phyloP scores from a whole-genome alignment of 2,329 filamentous ascomycete species.

The Pseudophaeomoniella oleicola region DNA sequence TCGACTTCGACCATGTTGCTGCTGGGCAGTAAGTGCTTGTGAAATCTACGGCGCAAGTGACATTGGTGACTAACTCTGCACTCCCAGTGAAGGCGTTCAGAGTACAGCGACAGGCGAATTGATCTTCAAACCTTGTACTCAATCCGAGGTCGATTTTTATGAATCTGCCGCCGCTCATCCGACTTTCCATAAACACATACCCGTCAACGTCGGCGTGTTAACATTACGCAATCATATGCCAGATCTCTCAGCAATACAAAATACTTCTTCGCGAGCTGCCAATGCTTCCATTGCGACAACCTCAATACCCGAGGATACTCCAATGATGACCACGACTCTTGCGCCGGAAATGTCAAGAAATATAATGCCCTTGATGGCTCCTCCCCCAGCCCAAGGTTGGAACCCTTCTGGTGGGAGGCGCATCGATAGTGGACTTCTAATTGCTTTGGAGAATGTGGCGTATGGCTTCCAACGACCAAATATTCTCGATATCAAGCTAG shows the following conservation, averaged over 20 bases:
- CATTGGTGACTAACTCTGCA: conserved; percentile 6
- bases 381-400: conserved; percentile 19
- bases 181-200: conserved; percentile 67
- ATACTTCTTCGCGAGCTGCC: neutral
- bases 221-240: conserved; percentile 34
- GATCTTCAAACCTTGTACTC: conserved; percentile 87
- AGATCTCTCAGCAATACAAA: conserved; percentile 18
- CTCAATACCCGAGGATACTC: conserved; percentile 3
- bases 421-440: conserved; percentile 60
- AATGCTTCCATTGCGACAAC: conserved; percentile 1
- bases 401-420: conserved; percentile 43
- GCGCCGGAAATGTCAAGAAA: conserved; percentile 9
- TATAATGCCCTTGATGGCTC: conserved; percentile 13
- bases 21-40: conserved; percentile 32
- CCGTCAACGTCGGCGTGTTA: conserved; percentile 69
- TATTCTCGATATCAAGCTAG: conserved; percentile 86
- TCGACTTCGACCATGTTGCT: conserved; percentile 30
- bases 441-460: conserved; percentile 75
- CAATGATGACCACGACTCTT: conserved; percentile 12
- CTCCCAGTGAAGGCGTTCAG: conserved; percentile 71
- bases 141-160: conserved; percentile 80
- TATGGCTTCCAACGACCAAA: conserved; percentile 72
- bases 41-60: conserved; percentile 1
- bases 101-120: conserved; percentile 70
- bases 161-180: conserved; percentile 56